Evolutionary conservation across 73 alveolate species (phyloP).

Genomic region (Uronychia binucleata): DNA sequence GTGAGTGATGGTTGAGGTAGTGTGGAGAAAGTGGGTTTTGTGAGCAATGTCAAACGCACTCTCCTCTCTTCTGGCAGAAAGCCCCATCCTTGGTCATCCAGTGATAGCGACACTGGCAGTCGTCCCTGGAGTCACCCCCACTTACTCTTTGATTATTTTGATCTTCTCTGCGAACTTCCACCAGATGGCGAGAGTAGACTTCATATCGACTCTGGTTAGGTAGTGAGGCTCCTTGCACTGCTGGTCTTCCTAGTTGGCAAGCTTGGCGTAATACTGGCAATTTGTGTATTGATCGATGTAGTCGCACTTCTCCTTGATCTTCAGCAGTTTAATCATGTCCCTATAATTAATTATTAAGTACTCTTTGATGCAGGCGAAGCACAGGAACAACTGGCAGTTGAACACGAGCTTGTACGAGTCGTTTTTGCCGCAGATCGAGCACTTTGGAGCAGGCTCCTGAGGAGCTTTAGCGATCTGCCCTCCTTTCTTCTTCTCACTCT

Average conservation of each 20-base stretch:
- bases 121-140: no score
- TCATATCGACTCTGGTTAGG: no score
- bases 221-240: no score
- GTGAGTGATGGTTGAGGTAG: slow-evolving; percentile 3
- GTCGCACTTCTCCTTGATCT: background rate
- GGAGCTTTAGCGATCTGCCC: background rate
- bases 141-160: no score
- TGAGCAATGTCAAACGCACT: no score
- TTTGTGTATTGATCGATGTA: background rate
- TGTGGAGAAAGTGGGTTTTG: no score
- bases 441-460: background rate
- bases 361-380: background rate
- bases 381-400: background rate
- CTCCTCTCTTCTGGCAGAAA: no score
- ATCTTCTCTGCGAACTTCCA: no score
- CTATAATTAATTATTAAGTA: background rate
- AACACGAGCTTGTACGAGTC: background rate
- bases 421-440: background rate
- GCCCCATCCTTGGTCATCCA: no score
- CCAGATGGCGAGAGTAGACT: no score
- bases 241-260: background rate
- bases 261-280: background rate
- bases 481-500: background rate
- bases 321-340: background rate
- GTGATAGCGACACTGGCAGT: no score